Base-by-base conservation (phyloP, 177 flowering plant genomes). In the Vitis hybrid region DNA sequence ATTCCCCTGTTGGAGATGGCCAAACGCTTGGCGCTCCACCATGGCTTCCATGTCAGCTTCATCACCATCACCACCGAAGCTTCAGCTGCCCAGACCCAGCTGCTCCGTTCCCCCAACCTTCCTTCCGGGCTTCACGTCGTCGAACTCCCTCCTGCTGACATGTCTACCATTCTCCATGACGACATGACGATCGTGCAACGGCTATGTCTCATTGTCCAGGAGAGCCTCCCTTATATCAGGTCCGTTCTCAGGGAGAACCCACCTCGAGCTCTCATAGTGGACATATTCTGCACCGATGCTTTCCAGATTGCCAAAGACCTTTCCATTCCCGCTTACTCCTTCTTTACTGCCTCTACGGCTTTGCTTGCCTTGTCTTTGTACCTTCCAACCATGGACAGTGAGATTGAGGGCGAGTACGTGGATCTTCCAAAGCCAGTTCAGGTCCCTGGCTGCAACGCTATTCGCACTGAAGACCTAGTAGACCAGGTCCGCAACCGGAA, bases 1-100 rank as follows among this genome's bases (percentile, higher is more conserved):
- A 74, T 64, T 70, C 90, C 90, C 1, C 66, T 78, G 55, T 61
- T 83, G 13, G 82, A 79, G 73, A 50, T 86, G 2, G 81, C 81
- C 10, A 79, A 81, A 49, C 80, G 73, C 63, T 79, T 86, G 13
- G 74, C 70, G 74, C 51, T 64, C 71, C 61, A 75, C 41, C 85
- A 75, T 46, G 73, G 64, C 77, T 12, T 74, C 71, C 78, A 20
- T 11, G 82, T 80, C 65, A 82, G 66, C 61, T 75, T 82, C 72
- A 67, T 84, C 51, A 64, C 65, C 78, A 66, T 78, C 76, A 74
- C 79, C 70, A 54, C 60, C 56, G 76, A 63, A 1, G 65, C 78
- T 21, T 54, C 86, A 10, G 58, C 73, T 3, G 75, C 81, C 21
- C 84, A 77, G 60, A 52, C 64, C 72, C 69, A 71, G 5, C 78